These are phyloP conservation scores for Acephala macrosclerotiorum DNA, from an alignment of 2,329 filamentous ascomycete species.

Conservation along the genomic window DNA sequence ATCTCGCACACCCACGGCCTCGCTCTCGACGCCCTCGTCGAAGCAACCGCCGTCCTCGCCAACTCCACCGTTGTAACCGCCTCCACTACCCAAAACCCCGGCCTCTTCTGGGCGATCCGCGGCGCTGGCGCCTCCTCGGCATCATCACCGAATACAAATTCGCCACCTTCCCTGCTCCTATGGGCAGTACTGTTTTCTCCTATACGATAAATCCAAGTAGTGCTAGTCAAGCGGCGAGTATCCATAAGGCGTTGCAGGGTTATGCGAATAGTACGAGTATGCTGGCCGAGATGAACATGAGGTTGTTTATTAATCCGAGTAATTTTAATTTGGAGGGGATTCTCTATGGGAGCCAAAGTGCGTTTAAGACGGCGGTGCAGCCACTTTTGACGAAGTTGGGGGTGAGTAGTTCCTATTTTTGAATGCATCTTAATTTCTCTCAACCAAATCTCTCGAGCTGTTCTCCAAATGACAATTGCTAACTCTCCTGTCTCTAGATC, in stretches of 20 bases:
- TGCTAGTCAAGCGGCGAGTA: constrained; percentile 12
- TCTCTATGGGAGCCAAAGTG: constrained; percentile 27
- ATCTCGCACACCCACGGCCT: constrained; percentile 32
- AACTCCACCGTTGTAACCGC: constrained; percentile 41
- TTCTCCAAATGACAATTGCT: no score
- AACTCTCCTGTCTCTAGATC: neutral
- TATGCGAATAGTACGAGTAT: constrained; percentile 30
- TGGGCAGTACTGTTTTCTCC: constrained; percentile 25
- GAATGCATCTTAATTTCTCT: no score
- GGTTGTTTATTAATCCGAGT: constrained; percentile 22
- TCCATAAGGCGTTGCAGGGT: constrained; percentile 21
- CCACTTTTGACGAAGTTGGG: constrained; percentile 23
- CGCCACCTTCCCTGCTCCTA: constrained; percentile 61
- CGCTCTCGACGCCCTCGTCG: constrained; percentile 29
- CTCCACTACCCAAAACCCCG: constrained; percentile 50
- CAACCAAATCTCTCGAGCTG: no score
- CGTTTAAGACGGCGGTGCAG: constrained; percentile 24
- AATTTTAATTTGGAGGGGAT: constrained; percentile 24
- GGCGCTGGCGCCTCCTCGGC: constrained; percentile 45
- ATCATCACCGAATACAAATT: constrained; percentile 42
- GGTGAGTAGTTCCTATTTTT: no score
- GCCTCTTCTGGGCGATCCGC: constrained; percentile 55
- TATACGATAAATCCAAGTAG: constrained; percentile 17
- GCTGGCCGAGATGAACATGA: constrained; percentile 31
- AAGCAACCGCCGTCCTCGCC: constrained; percentile 28